Conservation (phyloP, 768 basidiomycete genomes). For the Mrakia hoshinonis region DNA sequence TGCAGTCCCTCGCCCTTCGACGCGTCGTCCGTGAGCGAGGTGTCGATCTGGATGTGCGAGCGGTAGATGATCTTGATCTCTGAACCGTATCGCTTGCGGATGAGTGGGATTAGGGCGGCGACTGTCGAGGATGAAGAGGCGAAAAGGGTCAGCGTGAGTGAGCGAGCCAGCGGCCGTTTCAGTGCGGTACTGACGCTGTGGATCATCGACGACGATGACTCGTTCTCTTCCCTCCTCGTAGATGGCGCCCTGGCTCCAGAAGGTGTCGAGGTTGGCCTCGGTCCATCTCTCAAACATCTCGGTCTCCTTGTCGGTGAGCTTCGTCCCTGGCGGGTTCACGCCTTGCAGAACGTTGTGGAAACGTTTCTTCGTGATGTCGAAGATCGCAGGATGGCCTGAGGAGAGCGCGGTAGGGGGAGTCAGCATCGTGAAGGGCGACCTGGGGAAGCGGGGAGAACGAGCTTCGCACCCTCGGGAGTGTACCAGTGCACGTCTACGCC, state of each 20-base stretch:
- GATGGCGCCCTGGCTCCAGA: slow-evolving; percentile 59
- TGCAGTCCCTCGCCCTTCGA: slow-evolving; percentile 41
- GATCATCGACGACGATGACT: slow-evolving; percentile 70
- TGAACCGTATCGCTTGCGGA: slow-evolving; percentile 53
- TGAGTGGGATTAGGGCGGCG: slow-evolving; percentile 86
- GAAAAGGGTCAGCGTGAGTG: not conserved
- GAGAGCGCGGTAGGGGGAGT: slow-evolving; percentile 45
- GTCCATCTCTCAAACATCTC: slow-evolving; percentile 66
- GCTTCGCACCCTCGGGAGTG: slow-evolving; percentile 39
- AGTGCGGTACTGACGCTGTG: slow-evolving; percentile 36
- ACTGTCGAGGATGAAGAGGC: slow-evolving; percentile 37
- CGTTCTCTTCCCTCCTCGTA: slow-evolving; percentile 47
- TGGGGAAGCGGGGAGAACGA: not conserved
- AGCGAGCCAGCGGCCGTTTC: not conserved
- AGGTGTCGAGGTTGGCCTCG: slow-evolving; percentile 27
- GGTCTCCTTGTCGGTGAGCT: slow-evolving; percentile 69
- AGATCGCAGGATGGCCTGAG: slow-evolving; percentile 61
- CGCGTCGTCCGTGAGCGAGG: slow-evolving; percentile 70
- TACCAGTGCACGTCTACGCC: slow-evolving; percentile 80
- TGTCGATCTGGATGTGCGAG: slow-evolving; percentile 77
- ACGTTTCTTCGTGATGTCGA: slow-evolving; percentile 62
- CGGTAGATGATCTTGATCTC: slow-evolving; percentile 86
- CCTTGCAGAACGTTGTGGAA: slow-evolving; percentile 37
- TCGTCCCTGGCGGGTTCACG: slow-evolving; percentile 66
- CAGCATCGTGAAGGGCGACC: not conserved